phyloP scores from a whole-genome alignment of 306 rosid species.

The Mimosa pudica region DNA sequence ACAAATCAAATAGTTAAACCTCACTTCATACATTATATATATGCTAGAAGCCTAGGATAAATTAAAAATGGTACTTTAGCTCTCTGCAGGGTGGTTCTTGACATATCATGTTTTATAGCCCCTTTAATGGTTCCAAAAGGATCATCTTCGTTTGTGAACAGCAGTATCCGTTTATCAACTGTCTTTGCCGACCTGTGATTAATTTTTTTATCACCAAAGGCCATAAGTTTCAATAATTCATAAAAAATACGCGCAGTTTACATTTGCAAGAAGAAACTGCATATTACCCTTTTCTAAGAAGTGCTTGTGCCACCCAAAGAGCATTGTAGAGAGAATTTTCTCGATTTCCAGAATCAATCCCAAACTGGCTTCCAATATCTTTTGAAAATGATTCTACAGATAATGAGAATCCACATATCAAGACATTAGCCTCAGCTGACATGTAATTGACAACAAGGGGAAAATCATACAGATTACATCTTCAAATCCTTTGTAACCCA shows the following conservation, averaged over 20 bases:
- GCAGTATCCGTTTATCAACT: constrained; percentile 76
- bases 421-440: constrained; percentile 4
- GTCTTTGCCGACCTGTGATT: constrained; percentile 75
- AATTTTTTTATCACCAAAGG: constrained; percentile 15
- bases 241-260: neutral
- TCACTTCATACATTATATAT: constrained; percentile 21
- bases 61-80: constrained; percentile 63
- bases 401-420: constrained; percentile 31
- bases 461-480: neutral
- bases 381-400: constrained; percentile 65
- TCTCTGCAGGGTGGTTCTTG: constrained; percentile 84
- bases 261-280: neutral
- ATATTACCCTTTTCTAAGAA: constrained; percentile 86
- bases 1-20: constrained; percentile 23
- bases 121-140: constrained; percentile 81
- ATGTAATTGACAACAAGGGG: neutral
- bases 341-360: constrained; percentile 69
- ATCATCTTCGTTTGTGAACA: constrained; percentile 93
- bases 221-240: neutral
- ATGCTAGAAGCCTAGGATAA: constrained; percentile 22
- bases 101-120: constrained; percentile 74
- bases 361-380: constrained; percentile 80
- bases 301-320: constrained; percentile 91
- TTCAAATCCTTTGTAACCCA: neutral
- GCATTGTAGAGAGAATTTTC: constrained; percentile 91